Conservation (phyloP, 2,329 filamentous ascomycete genomes). For the Stromatinia cepivora region DNA sequence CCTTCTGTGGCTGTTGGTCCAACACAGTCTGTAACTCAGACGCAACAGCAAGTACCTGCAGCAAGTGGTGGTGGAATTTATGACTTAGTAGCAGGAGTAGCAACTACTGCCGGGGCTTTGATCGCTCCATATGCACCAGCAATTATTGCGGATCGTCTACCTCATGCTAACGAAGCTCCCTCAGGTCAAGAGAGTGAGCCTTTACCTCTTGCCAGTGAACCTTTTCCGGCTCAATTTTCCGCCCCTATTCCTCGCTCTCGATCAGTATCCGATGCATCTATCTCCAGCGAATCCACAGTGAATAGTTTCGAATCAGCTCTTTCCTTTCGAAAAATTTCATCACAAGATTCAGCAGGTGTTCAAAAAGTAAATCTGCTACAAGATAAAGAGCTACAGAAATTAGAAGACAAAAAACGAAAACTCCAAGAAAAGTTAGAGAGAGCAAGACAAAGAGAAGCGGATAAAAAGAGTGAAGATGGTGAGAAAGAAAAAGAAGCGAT, state of each 20-base stretch:
- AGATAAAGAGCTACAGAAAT: conserved; percentile 65
- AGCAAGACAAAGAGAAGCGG: conserved; percentile 51
- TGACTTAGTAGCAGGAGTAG: conserved; percentile 55
- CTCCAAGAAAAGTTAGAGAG: conserved; percentile 63
- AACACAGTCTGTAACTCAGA: not conserved
- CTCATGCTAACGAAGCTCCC: conserved; percentile 29
- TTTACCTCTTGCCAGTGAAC: conserved; percentile 36
- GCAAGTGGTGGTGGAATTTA: conserved; percentile 50
- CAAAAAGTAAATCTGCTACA: conserved; percentile 44
- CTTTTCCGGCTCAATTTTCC: conserved; percentile 37
- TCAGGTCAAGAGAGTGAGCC: conserved; percentile 34
- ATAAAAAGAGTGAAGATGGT: conserved; percentile 49
- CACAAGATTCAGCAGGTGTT: conserved; percentile 43
- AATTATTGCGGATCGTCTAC: conserved; percentile 38
- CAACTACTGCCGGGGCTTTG: conserved; percentile 52
- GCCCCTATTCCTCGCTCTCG: conserved; percentile 14
- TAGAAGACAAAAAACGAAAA: conserved; percentile 60
- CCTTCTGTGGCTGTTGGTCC: not conserved
- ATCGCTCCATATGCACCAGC: conserved; percentile 43
- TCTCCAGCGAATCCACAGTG: conserved; percentile 48
- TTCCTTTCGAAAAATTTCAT: conserved; percentile 40
- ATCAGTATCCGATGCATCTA: conserved; percentile 35
- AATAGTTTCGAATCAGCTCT: conserved; percentile 52
- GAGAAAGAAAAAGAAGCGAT: conserved; percentile 52
- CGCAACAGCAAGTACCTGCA: conserved; percentile 14